Percentiles rank a stretch among this genome's conserved stretches.
These are phyloP conservation scores for Eucalyptus pauciflora DNA, from an alignment of 345 rosid genomes.

Conservation along the genomic window DNA sequence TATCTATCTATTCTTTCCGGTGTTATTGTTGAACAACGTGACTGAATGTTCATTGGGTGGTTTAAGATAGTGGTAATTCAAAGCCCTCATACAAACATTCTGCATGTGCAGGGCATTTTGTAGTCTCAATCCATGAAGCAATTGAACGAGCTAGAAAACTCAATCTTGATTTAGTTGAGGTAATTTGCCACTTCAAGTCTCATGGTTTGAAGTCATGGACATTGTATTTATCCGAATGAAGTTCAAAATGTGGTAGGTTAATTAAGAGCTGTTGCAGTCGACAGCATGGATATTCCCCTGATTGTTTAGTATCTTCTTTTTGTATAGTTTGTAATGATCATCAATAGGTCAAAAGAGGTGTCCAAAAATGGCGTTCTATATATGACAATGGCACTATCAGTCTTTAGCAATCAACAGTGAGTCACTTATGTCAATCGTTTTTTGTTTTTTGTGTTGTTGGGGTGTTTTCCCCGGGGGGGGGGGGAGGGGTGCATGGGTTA, in stretches of 20 bases:
- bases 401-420: not conserved
- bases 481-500: not conserved
- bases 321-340: not conserved
- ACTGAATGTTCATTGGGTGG: not conserved
- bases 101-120: constrained; percentile 22
- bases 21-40: not conserved
- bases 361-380: not conserved
- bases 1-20: not conserved
- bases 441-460: no score
- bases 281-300: not conserved
- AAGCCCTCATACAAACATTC: not conserved
- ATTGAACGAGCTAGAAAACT: constrained; percentile 22
- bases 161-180: constrained; percentile 54
- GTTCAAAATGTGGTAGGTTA: not conserved
- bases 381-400: not conserved
- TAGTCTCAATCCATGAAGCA: constrained; percentile 36
- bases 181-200: not conserved
- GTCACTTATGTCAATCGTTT: not conserved
- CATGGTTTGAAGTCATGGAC: not conserved
- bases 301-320: not conserved
- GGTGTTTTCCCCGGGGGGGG: no score
- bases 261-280: not conserved
- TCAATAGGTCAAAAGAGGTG: not conserved
- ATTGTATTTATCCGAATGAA: not conserved
- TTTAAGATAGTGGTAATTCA: not conserved